Evolutionary conservation across 176 grass and related monocot species (phyloP), one percentile per base, ranked within the genome.

Genomic region (Ananas comosus): DNA sequence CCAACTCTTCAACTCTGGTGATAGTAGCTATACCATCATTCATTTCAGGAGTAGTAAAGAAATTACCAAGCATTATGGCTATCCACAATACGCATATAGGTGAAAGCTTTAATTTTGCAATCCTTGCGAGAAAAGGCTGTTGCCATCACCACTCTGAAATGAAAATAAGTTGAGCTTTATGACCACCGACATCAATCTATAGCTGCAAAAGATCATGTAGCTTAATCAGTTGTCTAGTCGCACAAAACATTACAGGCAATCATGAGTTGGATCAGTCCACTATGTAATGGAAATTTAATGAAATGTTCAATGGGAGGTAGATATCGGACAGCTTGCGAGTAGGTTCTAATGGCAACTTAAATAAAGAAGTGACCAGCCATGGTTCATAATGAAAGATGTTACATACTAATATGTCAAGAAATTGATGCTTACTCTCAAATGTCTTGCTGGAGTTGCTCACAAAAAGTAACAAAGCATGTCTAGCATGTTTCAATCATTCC

Each of bases 11-110:
- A 21, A 85, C 82, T 65, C 85, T 82, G 49, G 80, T 48, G 48
- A 72, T 17, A 33, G 75, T 83, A 19, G 89, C 88, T 47, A 92
- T 74, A 42, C 89, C 89, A 78, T 88, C 85, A 65, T 65, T 85
- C 76, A 92, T 92, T 74, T 92, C 89, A 54, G 80, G 80, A n/a
- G 80, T 79, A 50, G 89, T 88, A 74, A 92, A 88, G 66, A 88
- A 88, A 75, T 85, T 85, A 64, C 83, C 82, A 29, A 88, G 82
- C 79, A 85, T 85, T 3, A 53, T 85, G 64, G 2, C 25, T 13
- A 24, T 1, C 42, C 33, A 42, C 33, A 42, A 42, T 11, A 64
- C 51, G 10, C 51, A 22, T 42, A 64, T 10, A 57, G 53, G 53
- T 17, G 21, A 7, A 61, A 22, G n/a, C 56, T 61, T 61, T 61